Evolutionary conservation across 2,329 filamentous ascomycete genomes (phyloP), one percentile per base, ranked within the genome.

Genomic region (Fusarium sp.): DNA sequence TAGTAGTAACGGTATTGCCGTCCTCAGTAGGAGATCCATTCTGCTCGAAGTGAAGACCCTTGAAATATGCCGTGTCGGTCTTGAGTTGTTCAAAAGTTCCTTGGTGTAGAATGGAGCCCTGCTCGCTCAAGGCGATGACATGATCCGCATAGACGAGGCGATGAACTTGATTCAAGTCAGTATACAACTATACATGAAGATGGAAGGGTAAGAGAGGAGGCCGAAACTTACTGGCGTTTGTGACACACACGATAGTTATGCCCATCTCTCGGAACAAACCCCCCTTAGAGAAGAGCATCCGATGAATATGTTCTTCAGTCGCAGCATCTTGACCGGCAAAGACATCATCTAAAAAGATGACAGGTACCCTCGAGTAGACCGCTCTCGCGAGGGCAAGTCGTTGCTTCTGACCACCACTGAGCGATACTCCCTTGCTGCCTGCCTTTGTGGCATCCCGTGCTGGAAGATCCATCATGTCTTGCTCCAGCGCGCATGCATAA

Each of bases 381-480:
- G 78, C 78, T 1, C 78, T 67, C 8, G 78, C 77, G 6, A 79
- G 58, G 2, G 77, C 72, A 24, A 80, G 75, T 7, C 79, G 72
- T 55, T 79, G 77, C 33, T 79, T 80, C 64, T 83, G 81, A 1
- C 81, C 81, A 20, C 81, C 81, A 10, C 80, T 82, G 8, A 83
- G 68, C 38, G 77, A 79, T 35, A 81, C 77, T 1, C 81, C 81
- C 14, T 78, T 78, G 51, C 77, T 80, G 17, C 81, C 81, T 40
- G 81, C 77, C 24, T 78, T 74, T 14, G 44, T 69, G 8, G 66
- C 27, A 29, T 70, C 65, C 16, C 51, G 58, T 2, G 36, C 53
- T 2, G 42, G 62, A 11, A 66, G 55, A 9, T 67, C 65, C 17
- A 20, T 27, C 12, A 67, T 66, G 6, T 67, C 65, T 42, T 58